phyloP scores from a whole-genome alignment of 768 basidiomycete genomes.

The Glaciozyma antarctica region DNA sequence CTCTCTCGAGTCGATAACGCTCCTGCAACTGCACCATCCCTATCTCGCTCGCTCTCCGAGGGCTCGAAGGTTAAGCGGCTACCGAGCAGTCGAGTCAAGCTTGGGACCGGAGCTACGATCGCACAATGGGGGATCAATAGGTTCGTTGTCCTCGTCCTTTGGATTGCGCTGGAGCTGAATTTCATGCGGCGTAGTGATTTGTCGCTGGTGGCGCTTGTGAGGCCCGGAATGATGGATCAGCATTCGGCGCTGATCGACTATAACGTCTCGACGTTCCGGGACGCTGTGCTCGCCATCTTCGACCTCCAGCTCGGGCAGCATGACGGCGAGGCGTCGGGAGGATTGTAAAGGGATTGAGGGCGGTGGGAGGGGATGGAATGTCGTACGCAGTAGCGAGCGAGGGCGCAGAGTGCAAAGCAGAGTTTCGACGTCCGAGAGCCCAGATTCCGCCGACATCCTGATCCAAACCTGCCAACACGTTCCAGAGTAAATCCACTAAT shows the following conservation, averaged over 20 bases:
- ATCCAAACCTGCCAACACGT: too few species aligned
- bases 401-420: too few species aligned
- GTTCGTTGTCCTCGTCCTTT: constrained; percentile 46
- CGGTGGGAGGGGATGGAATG: too few species aligned
- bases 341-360: too few species aligned
- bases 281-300: constrained; percentile 75
- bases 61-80: constrained; percentile 4
- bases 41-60: not conserved
- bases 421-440: too few species aligned
- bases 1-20: not conserved
- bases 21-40: not conserved
- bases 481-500: too few species aligned
- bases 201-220: constrained; percentile 54
- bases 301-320: constrained; percentile 48
- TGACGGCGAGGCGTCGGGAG: not conserved
- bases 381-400: too few species aligned
- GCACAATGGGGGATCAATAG: constrained; percentile 73
- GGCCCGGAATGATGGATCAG: constrained; percentile 61
- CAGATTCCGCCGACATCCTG: too few species aligned
- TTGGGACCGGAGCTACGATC: constrained; percentile 58
- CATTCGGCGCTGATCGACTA: constrained; percentile 70
- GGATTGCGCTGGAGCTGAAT: not conserved
- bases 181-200: constrained; percentile 29
- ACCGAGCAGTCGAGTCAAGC: constrained; percentile 24
- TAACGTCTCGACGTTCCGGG: constrained; percentile 72